Percentiles rank a stretch among this genome's conserved stretches.
These are phyloP conservation scores for Cryptococcus sp. DNA, from an alignment of 1,284 basidiomycete genomes.

Conservation along the genomic window DNA sequence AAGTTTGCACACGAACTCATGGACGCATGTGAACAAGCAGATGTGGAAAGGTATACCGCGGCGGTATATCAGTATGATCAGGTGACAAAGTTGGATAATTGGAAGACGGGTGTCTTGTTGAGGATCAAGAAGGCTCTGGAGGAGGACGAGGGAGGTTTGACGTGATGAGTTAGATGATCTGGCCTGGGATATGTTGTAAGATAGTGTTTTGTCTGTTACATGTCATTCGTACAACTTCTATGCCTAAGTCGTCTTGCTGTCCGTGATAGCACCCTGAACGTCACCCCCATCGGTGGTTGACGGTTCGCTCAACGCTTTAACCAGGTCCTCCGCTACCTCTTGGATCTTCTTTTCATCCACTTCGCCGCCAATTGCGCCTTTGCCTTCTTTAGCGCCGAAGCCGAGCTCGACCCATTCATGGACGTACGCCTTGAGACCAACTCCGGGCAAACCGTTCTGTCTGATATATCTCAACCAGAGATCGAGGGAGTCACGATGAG, in stretches of 20 bases:
- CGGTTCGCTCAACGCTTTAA: constrained; percentile 25
- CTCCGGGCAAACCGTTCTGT: constrained; percentile 75
- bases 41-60: constrained; percentile 66
- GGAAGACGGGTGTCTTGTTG: constrained; percentile 87
- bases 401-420: constrained; percentile 74
- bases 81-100: constrained; percentile 85
- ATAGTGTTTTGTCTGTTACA: constrained; percentile 1
- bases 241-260: neutral
- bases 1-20: constrained; percentile 78
- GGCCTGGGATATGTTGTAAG: neutral
- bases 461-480: constrained; percentile 80
- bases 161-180: constrained; percentile 32
- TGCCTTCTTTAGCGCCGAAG: constrained; percentile 59
- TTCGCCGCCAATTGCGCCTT: constrained; percentile 34
- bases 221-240: neutral
- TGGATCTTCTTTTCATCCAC: constrained; percentile 21
- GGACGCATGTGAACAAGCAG: constrained; percentile 76
- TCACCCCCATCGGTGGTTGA: neutral
- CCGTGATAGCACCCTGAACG: neutral
- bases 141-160: constrained; percentile 58
- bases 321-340: constrained; percentile 26
- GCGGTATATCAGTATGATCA: constrained; percentile 85
- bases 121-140: constrained; percentile 82
- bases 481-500: constrained; percentile 75
- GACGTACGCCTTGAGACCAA: constrained; percentile 78